phyloP scores from a whole-genome alignment of 306 rosid genomes.

The Dryas octopetala region DNA sequence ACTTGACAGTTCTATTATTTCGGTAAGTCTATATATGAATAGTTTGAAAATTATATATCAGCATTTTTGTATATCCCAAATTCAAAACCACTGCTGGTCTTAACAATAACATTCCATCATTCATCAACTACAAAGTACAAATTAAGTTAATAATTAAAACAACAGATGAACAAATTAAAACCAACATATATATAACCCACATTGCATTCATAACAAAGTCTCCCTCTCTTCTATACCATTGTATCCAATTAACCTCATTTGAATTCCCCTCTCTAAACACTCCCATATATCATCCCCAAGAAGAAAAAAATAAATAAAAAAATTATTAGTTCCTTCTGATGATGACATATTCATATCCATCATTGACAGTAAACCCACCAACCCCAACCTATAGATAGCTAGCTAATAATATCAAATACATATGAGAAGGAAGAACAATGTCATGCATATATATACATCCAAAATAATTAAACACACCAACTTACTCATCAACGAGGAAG shows the following conservation, averaged over 20 bases:
- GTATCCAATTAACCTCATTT: constrained; percentile 35
- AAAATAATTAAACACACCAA: constrained; percentile 36
- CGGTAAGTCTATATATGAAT: too few relatives aligned
- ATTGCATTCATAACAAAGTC: constrained; percentile 30
- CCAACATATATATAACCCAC: constrained; percentile 27
- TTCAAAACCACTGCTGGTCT: too few relatives aligned
- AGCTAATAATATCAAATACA: constrained; percentile 32
- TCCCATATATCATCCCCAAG: neutral
- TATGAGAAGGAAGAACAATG: constrained; percentile 8
- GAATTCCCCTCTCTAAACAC: constrained; percentile 8
- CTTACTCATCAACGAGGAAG: constrained; percentile 41
- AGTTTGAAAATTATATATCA: too few relatives aligned
- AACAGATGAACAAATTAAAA: constrained; percentile 14
- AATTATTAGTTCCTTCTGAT: constrained; percentile 40
- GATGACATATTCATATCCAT: neutral
- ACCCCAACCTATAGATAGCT: constrained; percentile 25
- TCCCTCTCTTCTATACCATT: constrained; percentile 53
- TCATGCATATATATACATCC: constrained; percentile 45
- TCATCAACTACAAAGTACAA: neutral
- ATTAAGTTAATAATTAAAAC: constrained; percentile 7
- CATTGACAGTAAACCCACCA: constrained; percentile 30
- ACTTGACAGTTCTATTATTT: too few relatives aligned
- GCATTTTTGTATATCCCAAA: too few relatives aligned
- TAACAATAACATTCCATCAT: neutral
- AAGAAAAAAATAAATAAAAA: constrained; percentile 25